A percentile compares a stretch with the other conserved stretches of the same genome.
Conservation (phyloP, 2,329 filamentous ascomycete genomes). For the Ascochyta fabae region DNA sequence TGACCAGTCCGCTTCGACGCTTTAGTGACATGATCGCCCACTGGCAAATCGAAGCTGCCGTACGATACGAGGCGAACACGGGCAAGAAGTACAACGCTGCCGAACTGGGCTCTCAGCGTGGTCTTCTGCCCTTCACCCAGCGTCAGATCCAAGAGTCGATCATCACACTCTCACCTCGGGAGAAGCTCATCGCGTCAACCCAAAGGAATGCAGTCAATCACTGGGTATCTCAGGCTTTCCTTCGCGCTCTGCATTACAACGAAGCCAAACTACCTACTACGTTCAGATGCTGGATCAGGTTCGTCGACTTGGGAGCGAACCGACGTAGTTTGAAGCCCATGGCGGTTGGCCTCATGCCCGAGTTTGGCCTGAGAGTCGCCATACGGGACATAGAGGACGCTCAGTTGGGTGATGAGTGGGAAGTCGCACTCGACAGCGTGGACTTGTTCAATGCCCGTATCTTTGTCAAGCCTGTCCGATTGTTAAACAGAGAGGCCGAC, state of each 20-base stretch:
- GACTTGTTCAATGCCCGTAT: conserved; percentile 44
- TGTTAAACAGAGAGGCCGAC: conserved; percentile 40
- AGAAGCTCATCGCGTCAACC: conserved; percentile 51
- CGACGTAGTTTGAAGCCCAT: conserved; percentile 1
- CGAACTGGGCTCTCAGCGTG: conserved; percentile 38
- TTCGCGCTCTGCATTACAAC: conserved; percentile 63
- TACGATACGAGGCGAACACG: conserved; percentile 61
- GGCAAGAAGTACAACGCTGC: conserved; percentile 50
- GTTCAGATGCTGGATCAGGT: conserved; percentile 46
- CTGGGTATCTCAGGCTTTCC: conserved; percentile 62
- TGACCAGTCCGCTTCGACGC: conserved; percentile 66
- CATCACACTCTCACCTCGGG: conserved; percentile 52
- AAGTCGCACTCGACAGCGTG: conserved; percentile 49
- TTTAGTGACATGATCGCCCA: conserved; percentile 67
- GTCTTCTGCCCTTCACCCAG: conserved; percentile 60
- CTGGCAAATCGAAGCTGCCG: conserved; percentile 69
- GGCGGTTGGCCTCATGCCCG: conserved; percentile 25
- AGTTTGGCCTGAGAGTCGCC: conserved; percentile 23
- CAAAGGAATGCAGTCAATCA: conserved; percentile 48
- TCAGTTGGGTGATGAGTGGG: conserved; percentile 54
- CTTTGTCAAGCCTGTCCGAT: conserved; percentile 46
- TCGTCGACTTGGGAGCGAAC: conserved; percentile 6
- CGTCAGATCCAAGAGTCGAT: conserved; percentile 58
- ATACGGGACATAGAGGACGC: conserved; percentile 24
- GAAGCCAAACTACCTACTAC: conserved; percentile 59